Conservation (phyloP, 441 rosid genomes). For the Croton laevigatus region DNA sequence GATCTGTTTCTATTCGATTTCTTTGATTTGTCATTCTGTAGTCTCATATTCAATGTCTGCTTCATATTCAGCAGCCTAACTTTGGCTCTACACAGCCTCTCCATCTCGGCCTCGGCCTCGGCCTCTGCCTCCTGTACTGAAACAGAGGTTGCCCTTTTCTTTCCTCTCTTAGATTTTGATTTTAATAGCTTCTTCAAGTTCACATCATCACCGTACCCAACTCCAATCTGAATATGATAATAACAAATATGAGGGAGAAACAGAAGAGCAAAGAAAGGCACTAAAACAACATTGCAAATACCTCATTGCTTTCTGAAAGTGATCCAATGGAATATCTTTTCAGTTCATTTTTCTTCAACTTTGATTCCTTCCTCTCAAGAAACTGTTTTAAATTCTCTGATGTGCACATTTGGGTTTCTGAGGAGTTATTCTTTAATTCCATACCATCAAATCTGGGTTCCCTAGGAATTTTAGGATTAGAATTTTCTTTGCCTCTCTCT, state of each 20-base stretch:
- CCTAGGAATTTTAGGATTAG: slow-evolving; percentile 27
- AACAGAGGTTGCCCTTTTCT: slow-evolving; percentile 28
- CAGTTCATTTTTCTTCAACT: slow-evolving; percentile 27
- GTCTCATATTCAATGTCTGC: slow-evolving; percentile 46
- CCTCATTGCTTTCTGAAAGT: slow-evolving; percentile 38
- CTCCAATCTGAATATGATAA: slow-evolving; percentile 35
- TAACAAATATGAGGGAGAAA: slow-evolving; percentile 1
- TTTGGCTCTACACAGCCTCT: slow-evolving; percentile 57
- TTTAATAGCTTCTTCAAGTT: slow-evolving; percentile 56
- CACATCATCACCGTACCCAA: slow-evolving; percentile 48
- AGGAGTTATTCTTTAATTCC: slow-evolving; percentile 30
- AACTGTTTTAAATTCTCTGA: slow-evolving; percentile 27
- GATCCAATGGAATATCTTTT: slow-evolving; percentile 27
- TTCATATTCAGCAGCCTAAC: slow-evolving; percentile 50
- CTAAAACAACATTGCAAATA: slow-evolving; percentile 14
- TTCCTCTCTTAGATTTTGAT: slow-evolving; percentile 37
- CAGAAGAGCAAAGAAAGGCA: neutral
- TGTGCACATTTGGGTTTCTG: slow-evolving; percentile 26
- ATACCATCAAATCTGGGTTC: slow-evolving; percentile 39
- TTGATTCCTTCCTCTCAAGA: slow-evolving; percentile 24
- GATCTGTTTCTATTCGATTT: slow-evolving; percentile 31
- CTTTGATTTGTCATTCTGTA: slow-evolving; percentile 39
- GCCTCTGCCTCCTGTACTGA: slow-evolving; percentile 14
- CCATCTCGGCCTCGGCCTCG: slow-evolving; percentile 57
- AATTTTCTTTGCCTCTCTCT: slow-evolving; percentile 27